Conservation (phyloP, 352 stramenopile species). For the Phytophthora cactorum region DNA sequence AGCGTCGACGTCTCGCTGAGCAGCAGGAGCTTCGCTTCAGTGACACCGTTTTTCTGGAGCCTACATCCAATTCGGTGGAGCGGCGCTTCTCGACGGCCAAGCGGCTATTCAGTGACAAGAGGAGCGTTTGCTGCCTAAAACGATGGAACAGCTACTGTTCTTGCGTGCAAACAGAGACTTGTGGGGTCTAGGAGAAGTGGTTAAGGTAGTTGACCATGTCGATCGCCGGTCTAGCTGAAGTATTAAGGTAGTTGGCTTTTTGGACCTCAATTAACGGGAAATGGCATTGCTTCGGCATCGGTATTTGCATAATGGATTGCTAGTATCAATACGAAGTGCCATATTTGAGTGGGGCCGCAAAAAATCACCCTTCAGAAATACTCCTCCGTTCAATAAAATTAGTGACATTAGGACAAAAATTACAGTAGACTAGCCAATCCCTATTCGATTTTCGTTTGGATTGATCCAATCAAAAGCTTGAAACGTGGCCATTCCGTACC, state of each 20-base stretch:
- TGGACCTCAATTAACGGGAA: not conserved
- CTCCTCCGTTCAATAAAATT: too few relatives aligned
- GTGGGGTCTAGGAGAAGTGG: not conserved
- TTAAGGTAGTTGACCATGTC: not conserved
- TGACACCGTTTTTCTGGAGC: too few relatives aligned
- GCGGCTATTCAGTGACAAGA: conserved; percentile 1
- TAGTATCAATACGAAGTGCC: not conserved
- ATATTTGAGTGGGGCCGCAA: not conserved
- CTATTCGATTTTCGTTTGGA: too few relatives aligned
- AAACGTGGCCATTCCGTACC: too few relatives aligned
- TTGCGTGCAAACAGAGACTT: not conserved
- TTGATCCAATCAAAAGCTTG: too few relatives aligned
- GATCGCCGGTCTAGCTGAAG: not conserved
- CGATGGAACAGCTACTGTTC: conserved; percentile 1
- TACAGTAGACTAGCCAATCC: too few relatives aligned
- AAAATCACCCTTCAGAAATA: not conserved
- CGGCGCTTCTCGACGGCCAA: not conserved
- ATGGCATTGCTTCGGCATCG: not conserved
- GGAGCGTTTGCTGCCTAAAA: not conserved
- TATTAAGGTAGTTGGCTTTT: not conserved
- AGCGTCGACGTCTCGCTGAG: too few relatives aligned
- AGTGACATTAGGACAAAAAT: too few relatives aligned
- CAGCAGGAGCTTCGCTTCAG: too few relatives aligned
- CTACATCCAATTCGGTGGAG: not conserved
- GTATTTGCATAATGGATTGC: not conserved